Conservation (phyloP, 2,329 filamentous ascomycete genomes). For the Nothopassalora personata region DNA sequence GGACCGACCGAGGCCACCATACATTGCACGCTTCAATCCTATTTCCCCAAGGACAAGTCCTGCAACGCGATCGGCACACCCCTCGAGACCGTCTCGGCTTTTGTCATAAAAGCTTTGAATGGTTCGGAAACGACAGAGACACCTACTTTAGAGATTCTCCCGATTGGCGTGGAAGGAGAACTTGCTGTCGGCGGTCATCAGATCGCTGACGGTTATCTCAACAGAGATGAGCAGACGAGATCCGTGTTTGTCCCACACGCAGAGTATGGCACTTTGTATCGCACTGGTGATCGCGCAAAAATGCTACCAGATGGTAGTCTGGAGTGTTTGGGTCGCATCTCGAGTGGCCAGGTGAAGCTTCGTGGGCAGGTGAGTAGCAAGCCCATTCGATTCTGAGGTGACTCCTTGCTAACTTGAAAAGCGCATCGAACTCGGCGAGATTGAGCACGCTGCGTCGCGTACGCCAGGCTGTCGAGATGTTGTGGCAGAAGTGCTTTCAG, state of each 20-base stretch:
- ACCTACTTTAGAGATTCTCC: constrained; percentile 46
- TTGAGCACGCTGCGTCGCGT: constrained; percentile 64
- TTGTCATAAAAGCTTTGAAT: constrained; percentile 50
- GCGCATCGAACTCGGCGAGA: constrained; percentile 53
- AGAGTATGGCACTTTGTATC: constrained; percentile 65
- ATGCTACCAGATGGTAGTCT: constrained; percentile 63
- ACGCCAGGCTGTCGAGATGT: constrained; percentile 59
- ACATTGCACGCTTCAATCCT: constrained; percentile 73
- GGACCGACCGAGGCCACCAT: constrained; percentile 89
- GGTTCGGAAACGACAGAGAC: not conserved
- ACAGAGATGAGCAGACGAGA: constrained; percentile 68
- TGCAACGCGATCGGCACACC: constrained; percentile 70
- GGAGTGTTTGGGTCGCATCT: constrained; percentile 78
- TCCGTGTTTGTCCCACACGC: constrained; percentile 64
- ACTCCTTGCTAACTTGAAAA: constrained; percentile 34
- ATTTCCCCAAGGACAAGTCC: constrained; percentile 52
- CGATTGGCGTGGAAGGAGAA: constrained; percentile 66
- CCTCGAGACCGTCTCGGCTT: constrained; percentile 74
- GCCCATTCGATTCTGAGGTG: constrained; percentile 57
- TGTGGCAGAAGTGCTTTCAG: constrained; percentile 61
- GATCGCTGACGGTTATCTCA: constrained; percentile 74
- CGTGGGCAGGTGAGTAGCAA: constrained; percentile 78
- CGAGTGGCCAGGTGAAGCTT: constrained; percentile 77
- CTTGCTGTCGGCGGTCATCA: constrained; percentile 76
- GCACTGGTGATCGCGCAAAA: constrained; percentile 77